Conservation (phyloP, 208 protist genomes). For the Wallacemonas sp. region DNA sequence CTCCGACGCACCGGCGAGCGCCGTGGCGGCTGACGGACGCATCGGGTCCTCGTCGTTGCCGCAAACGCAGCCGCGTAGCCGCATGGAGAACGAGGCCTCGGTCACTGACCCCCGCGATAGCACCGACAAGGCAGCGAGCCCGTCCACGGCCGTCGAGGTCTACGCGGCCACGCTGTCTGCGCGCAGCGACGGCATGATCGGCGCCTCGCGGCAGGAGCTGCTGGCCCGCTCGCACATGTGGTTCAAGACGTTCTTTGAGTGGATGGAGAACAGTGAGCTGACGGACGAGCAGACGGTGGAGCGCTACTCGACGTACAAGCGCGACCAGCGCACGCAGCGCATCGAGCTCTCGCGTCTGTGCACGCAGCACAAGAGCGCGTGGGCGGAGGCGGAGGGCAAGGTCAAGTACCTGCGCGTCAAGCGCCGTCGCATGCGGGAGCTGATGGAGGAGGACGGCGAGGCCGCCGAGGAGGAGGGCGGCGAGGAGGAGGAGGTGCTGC, state of each 20-base stretch:
- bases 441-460: slow-evolving; percentile 72
- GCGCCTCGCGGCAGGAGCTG: slow-evolving; percentile 62
- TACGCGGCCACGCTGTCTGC: slow-evolving; percentile 6
- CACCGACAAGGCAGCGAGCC: background rate
- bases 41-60: background rate
- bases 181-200: slow-evolving; percentile 24
- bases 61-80: background rate
- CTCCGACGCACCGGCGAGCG: slow-evolving; percentile 21
- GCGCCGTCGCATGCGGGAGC: slow-evolving; percentile 66
- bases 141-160: slow-evolving; percentile 1
- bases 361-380: slow-evolving; percentile 45
- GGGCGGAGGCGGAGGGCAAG: slow-evolving; percentile 49
- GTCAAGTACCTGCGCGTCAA: slow-evolving; percentile 70
- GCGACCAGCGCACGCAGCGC: slow-evolving; percentile 76
- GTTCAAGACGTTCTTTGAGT: slow-evolving; percentile 76
- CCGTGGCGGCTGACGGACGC: background rate
- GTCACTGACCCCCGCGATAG: background rate
- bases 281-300: slow-evolving; percentile 74
- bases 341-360: slow-evolving; percentile 70
- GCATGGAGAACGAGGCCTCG: slow-evolving; percentile 9
- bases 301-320: slow-evolving; percentile 52
- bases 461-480: slow-evolving; percentile 54
- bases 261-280: slow-evolving; percentile 67
- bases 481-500: slow-evolving; percentile 84
- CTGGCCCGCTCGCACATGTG: slow-evolving; percentile 68